Conservation (phyloP, 495 filamentous ascomycete genomes). For the Penicillium salamii region DNA sequence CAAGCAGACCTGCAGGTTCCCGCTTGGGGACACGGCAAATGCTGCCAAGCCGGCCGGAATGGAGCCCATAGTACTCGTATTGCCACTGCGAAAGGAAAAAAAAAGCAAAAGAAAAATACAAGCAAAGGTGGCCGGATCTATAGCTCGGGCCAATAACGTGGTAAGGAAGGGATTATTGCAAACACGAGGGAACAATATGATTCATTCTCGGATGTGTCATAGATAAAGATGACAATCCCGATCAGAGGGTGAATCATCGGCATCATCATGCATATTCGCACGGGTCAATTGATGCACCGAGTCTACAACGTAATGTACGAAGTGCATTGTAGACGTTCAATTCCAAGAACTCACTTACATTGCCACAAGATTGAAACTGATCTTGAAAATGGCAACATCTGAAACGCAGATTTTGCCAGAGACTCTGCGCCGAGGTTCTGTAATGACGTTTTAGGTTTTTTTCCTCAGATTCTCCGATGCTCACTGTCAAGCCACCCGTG, state of each 20-base stretch:
- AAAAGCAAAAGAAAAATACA: conserved; percentile 1
- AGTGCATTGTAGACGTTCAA: neutral
- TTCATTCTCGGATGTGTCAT: conserved; percentile 19
- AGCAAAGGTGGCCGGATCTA: conserved; percentile 1
- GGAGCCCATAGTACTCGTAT: conserved; percentile 8
- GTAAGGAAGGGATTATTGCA: neutral
- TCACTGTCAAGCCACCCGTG: too few species aligned
- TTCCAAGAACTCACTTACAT: neutral
- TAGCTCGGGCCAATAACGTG: neutral
- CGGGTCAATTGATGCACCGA: conserved; percentile 15
- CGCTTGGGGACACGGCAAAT: neutral
- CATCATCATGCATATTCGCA: conserved; percentile 8
- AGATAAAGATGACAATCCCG: neutral
- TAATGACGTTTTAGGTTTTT: conserved; percentile 1
- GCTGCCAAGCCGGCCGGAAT: conserved; percentile 9
- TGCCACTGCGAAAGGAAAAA: conserved; percentile 21
- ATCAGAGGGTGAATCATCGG: conserved; percentile 22
- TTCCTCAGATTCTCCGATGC: neutral
- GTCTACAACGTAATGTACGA: neutral
- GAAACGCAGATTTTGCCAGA: neutral
- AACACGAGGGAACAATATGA: conserved; percentile 21
- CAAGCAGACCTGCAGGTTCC: conserved; percentile 8
- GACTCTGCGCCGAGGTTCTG: neutral
- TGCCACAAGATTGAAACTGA: neutral
- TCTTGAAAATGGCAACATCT: too few species aligned